These are phyloP conservation scores for Calonectria fujianensis DNA, from an alignment of 2,329 filamentous ascomycete genomes.

Conservation along the genomic window DNA sequence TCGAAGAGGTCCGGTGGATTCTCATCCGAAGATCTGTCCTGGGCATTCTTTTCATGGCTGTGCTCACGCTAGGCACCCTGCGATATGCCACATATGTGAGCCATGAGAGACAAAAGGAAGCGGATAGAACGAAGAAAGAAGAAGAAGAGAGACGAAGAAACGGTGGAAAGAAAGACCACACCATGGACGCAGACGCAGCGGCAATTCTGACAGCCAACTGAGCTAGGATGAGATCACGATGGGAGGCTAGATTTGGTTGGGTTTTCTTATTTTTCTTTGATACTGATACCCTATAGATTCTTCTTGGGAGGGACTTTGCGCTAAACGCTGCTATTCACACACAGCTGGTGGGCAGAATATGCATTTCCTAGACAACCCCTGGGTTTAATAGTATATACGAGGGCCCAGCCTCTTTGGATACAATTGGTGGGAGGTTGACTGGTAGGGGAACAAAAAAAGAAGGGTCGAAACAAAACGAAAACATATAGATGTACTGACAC, in stretches of 20 bases:
- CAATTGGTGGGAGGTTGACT: constrained; percentile 30
- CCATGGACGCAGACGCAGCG: constrained; percentile 70
- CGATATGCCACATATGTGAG: constrained; percentile 76
- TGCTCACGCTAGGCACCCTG: constrained; percentile 75
- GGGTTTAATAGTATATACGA: constrained; percentile 12
- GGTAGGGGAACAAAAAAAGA: constrained; percentile 32
- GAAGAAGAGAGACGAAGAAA: constrained; percentile 66
- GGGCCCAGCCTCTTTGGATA: constrained; percentile 21
- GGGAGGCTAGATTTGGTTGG: constrained; percentile 45
- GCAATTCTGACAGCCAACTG: constrained; percentile 76
- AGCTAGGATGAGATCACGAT: constrained; percentile 34
- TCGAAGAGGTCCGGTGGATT: constrained; percentile 94
- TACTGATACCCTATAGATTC: constrained; percentile 56
- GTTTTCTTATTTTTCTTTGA: constrained; percentile 47
- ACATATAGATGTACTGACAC: constrained; percentile 28
- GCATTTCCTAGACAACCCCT: constrained; percentile 1
- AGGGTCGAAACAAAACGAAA: constrained; percentile 33
- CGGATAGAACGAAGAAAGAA: constrained; percentile 64
- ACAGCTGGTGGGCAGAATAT: constrained; percentile 7
- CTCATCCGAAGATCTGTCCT: constrained; percentile 78
- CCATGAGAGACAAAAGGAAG: constrained; percentile 70
- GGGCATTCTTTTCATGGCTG: constrained; percentile 80
- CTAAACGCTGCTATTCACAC: constrained; percentile 18
- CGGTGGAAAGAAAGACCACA: constrained; percentile 67
- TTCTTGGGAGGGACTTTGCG: constrained; percentile 40